These are phyloP conservation scores for Fragaria iinumae DNA, from an alignment of 306 rosid genomes.

Conservation along the genomic window DNA sequence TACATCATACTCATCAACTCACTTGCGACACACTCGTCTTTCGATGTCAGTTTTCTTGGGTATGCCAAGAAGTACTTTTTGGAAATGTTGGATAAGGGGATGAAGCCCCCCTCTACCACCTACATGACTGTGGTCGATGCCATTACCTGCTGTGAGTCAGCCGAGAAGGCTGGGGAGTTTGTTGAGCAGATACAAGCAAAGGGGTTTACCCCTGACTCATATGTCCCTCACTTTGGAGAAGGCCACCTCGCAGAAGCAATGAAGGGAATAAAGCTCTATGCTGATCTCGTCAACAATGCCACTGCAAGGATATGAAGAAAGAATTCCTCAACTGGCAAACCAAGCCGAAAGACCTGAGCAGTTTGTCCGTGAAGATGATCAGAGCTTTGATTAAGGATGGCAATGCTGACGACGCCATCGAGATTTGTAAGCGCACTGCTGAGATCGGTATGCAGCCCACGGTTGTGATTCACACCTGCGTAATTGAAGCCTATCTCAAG, in stretches of 20 bases:
- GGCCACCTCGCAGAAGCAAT: not conserved
- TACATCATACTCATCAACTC: too few species aligned
- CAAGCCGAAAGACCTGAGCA: not conserved
- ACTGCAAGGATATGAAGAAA: not conserved
- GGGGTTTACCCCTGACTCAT: not conserved
- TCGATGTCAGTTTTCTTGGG: not conserved
- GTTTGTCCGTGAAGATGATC: not conserved
- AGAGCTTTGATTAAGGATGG: not conserved
- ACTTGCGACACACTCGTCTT: not conserved
- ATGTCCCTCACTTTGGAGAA: too few species aligned
- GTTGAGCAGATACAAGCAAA: not conserved
- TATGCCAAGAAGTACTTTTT: not conserved
- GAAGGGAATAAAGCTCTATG: not conserved
- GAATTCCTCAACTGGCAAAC: not conserved
- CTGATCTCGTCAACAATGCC: not conserved
- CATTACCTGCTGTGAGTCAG: too few species aligned
- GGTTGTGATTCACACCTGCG: not conserved
- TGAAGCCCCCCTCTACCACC: not conserved
- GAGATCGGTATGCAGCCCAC: conserved; percentile 43
- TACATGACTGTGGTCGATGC: too few species aligned
- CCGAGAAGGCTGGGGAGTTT: not conserved
- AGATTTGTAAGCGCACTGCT: conserved; percentile 38
- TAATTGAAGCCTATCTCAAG: not conserved
- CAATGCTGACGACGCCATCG: conserved; percentile 3
- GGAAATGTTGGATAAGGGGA: too few species aligned